Base-by-base conservation (phyloP, 2,329 filamentous ascomycete species). In the Penicillium sp. region DNA sequence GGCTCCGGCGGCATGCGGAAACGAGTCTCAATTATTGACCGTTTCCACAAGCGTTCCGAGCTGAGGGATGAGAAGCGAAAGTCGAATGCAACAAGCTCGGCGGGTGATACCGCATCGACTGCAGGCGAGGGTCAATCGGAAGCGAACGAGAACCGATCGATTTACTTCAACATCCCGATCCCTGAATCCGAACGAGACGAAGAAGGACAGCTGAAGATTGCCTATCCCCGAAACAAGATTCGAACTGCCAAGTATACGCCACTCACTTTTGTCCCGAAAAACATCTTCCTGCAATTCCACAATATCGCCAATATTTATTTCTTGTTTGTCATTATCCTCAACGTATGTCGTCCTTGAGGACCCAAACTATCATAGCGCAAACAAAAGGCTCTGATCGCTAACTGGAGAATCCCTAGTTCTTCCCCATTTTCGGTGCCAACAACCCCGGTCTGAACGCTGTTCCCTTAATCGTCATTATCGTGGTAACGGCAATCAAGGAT, bases 271-370 rank as follows among this genome's bases (percentile, higher is more conserved):
- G 75, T 99, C 24, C 94, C 94, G 13, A 97, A 97, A 79, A 97
- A 99, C 75, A 71, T 99, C 69, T 99, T 88, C 86, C 91, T 96
- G 62, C 95, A 99, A 75, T 97, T 99, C 71, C 93, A 99, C 77
- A 97, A 97, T 70, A 89, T 99, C 67, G 94, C 94, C 70, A 99
- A 99, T 74, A 88, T 97, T 50, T 99, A 97, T 78, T 99, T 99
- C 83, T 81, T 97, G 65, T 97, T 97, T 77, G 84, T 93, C 67
- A 92, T 97, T 71, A 96, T 99, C 70, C 83, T 99, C 56, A 87
- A 88, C 68, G 94, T 97, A 87, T 82, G 92, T 83, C 29, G 40
- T 13, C 21, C 36, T n/a, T 42, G 19, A n/a, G 21, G 16, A 7
- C 11, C 36, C 4, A 8, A 2, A 6, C 13, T n/a, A 42, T 26